Conservation (phyloP, 164 flowering plant species). For the Houttuynia cordata region DNA sequence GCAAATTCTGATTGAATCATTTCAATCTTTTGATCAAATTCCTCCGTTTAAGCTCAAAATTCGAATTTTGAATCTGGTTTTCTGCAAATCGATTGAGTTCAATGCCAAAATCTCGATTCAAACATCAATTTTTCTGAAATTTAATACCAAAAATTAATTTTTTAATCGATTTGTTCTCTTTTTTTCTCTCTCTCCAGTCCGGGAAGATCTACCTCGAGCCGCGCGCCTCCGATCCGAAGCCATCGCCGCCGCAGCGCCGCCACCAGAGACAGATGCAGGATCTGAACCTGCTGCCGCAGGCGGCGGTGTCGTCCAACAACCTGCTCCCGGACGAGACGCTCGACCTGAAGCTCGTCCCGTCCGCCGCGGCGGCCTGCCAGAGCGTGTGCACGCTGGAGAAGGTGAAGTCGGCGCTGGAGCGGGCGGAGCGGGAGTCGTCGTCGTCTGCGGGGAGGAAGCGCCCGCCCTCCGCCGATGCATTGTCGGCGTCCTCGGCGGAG, state of each 20-base stretch:
- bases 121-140: too few relatives aligned
- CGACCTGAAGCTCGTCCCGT: slow-evolving; percentile 48
- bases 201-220: slow-evolving; percentile 51
- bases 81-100: neutral
- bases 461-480: slow-evolving; percentile 9
- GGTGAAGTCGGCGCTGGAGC: slow-evolving; percentile 78
- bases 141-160: too few relatives aligned
- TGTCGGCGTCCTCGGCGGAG: slow-evolving; percentile 28
- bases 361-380: slow-evolving; percentile 20
- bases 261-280: slow-evolving; percentile 8
- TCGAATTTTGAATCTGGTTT: too few relatives aligned
- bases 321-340: slow-evolving; percentile 24
- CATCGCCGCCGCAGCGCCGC: slow-evolving; percentile 12
- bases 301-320: slow-evolving; percentile 6
- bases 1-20: too few relatives aligned
- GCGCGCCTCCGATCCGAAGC: slow-evolving; percentile 18
- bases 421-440: slow-evolving; percentile 34
- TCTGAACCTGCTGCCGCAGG: slow-evolving; percentile 15
- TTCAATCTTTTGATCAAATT: too few relatives aligned
- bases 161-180: neutral
- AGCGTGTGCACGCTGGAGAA: slow-evolving; percentile 89
- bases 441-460: slow-evolving; percentile 26
- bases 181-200: slow-evolving; percentile 10
- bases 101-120: neutral
- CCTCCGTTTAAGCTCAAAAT: neutral